Conservation (phyloP, 768 basidiomycete genomes). For the Dioszegia aurantiaca region DNA sequence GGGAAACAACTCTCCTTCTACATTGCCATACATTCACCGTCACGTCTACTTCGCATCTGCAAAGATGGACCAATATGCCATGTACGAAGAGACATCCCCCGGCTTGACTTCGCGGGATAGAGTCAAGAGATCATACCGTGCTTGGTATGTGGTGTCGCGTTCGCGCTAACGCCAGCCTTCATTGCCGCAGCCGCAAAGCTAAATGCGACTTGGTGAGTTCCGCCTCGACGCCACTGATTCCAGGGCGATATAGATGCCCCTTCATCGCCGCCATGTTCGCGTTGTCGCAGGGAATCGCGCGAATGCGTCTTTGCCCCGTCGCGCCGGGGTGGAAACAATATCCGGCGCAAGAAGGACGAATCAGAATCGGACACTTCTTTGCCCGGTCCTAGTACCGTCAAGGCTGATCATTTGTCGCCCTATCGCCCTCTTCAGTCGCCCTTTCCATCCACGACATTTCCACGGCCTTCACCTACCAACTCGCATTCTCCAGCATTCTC, state of each 20-base stretch:
- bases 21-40: too few species aligned
- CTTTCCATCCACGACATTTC: too few species aligned
- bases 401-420: too few species aligned
- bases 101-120: conserved; percentile 14
- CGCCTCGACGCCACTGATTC: not conserved
- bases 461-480: too few species aligned
- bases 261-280: conserved; percentile 41
- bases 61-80: too few species aligned
- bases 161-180: conserved; percentile 26
- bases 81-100: too few species aligned
- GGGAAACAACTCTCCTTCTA: too few species aligned
- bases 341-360: conserved; percentile 18
- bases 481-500: too few species aligned
- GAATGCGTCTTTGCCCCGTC: conserved; percentile 49
- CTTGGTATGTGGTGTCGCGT: conserved; percentile 30
- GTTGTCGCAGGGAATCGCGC: conserved; percentile 45
- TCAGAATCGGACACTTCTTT: not conserved
- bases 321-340: conserved; percentile 43
- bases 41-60: too few species aligned
- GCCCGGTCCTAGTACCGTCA: not conserved
- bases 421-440: too few species aligned
- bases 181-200: conserved; percentile 46
- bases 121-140: conserved; percentile 36
- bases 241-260: conserved; percentile 49
- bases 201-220: conserved; percentile 47